Evolutionary conservation across 2,329 filamentous ascomycete species (phyloP).

Genomic region (Ophiocordyceps robertsii): DNA sequence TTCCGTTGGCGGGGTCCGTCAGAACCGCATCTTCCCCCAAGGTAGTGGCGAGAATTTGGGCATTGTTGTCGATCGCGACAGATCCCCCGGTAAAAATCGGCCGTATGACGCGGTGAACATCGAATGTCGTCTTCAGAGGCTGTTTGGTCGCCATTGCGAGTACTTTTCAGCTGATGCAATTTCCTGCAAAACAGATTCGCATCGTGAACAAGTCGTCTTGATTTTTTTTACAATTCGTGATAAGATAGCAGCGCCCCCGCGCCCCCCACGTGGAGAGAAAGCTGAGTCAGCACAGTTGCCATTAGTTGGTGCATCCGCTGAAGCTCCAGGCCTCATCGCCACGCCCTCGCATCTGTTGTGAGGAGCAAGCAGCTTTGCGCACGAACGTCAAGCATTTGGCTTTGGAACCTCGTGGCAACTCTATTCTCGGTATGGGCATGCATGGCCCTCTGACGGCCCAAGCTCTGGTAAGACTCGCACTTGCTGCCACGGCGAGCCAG

Average conservation of each 20-base stretch:
- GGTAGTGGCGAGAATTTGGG: constrained; percentile 72
- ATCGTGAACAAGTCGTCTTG: not conserved
- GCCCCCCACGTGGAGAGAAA: too few species aligned
- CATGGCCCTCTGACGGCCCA: constrained; percentile 42
- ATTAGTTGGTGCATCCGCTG: too few species aligned
- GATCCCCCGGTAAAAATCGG: constrained; percentile 91
- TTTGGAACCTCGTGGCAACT: not conserved
- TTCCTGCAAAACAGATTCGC: not conserved
- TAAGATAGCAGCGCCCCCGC: not conserved
- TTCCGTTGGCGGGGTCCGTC: constrained; percentile 71
- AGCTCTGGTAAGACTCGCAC: constrained; percentile 31
- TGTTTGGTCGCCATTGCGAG: constrained; percentile 42
- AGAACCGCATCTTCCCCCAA: constrained; percentile 86
- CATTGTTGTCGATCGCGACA: constrained; percentile 68
- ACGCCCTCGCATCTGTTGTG: not conserved
- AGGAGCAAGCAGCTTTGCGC: not conserved
- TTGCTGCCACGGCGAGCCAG: not conserved
- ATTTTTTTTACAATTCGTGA: not conserved
- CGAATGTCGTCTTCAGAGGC: constrained; percentile 76
- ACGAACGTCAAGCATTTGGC: not conserved
- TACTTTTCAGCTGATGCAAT: not conserved
- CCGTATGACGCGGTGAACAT: constrained; percentile 67
- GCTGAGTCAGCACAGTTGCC: too few species aligned
- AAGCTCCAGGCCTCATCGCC: too few species aligned
- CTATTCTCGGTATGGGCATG: constrained; percentile 31